phyloP scores from a whole-genome alignment of 345 rosid genomes.

The Hibiscus trionum region DNA sequence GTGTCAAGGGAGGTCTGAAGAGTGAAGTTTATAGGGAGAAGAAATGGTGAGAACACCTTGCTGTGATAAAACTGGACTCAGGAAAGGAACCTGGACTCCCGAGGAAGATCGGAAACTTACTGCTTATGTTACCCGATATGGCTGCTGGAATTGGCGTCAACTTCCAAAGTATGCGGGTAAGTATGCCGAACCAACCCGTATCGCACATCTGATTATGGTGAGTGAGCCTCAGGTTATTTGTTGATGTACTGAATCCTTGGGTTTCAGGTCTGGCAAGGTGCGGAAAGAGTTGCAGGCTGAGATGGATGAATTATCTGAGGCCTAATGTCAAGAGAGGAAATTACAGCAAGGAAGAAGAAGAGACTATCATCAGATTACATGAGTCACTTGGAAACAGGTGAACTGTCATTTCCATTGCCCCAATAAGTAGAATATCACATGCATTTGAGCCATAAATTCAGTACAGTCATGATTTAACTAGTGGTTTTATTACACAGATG shows the following conservation, averaged over 20 bases:
- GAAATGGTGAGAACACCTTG: slow-evolving; percentile 51
- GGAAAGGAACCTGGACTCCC: slow-evolving; percentile 56
- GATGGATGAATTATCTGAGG: slow-evolving; percentile 58
- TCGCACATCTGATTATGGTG: no score
- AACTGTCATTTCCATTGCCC: no score
- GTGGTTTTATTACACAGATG: slow-evolving; percentile 25
- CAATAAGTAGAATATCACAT: not conserved
- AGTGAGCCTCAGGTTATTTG: no score
- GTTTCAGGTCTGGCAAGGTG: slow-evolving; percentile 48
- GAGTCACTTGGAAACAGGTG: slow-evolving; percentile 39
- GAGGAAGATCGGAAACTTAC: slow-evolving; percentile 50
- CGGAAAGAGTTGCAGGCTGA: slow-evolving; percentile 58
- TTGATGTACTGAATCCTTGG: no score
- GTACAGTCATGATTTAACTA: not conserved
- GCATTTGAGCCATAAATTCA: not conserved
- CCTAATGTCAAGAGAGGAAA: slow-evolving; percentile 52
- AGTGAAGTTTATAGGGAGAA: no score
- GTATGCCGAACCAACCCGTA: no score
- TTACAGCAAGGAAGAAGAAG: slow-evolving; percentile 46
- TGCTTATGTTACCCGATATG: slow-evolving; percentile 41
- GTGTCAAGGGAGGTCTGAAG: not conserved
- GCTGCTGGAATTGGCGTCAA: slow-evolving; percentile 59
- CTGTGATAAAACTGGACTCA: slow-evolving; percentile 34
- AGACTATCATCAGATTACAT: slow-evolving; percentile 35
- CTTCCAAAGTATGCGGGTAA: slow-evolving; percentile 57